Conservation (phyloP, 2,329 filamentous ascomycete genomes). For the Thelonectria rubi region DNA sequence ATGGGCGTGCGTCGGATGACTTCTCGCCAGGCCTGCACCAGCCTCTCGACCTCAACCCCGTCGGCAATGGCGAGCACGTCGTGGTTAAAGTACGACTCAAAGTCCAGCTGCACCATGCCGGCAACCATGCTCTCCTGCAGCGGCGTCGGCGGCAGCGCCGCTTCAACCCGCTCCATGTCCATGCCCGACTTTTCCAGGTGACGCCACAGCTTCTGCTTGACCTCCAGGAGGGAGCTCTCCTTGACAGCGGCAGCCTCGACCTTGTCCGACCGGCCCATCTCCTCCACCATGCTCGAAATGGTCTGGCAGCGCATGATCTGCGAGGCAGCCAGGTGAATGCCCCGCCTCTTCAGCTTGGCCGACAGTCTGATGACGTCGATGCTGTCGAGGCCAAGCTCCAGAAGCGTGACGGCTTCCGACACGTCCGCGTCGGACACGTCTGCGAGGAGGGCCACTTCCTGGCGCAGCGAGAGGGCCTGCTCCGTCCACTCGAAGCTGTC, state of each 20-base stretch:
- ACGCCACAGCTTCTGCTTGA: conserved; percentile 47
- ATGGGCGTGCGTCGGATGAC: conserved; percentile 73
- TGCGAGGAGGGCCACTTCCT: conserved; percentile 71
- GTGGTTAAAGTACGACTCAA: conserved; percentile 84
- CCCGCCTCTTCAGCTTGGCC: conserved; percentile 70
- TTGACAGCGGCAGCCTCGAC: not conserved
- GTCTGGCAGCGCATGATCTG: conserved; percentile 78
- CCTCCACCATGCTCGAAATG: conserved; percentile 65
- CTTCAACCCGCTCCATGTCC: conserved; percentile 57
- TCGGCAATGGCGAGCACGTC: conserved; percentile 72
- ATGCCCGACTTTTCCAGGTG: conserved; percentile 49
- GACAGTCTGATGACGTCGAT: conserved; percentile 90
- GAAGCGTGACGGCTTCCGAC: conserved; percentile 69
- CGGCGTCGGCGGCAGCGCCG: conserved; percentile 78
- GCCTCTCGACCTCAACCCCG: conserved; percentile 61
- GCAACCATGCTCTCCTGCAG: conserved; percentile 88
- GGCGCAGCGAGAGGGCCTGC: conserved; percentile 61
- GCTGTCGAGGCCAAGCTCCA: conserved; percentile 88
- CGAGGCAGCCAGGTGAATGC: conserved; percentile 73
- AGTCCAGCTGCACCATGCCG: conserved; percentile 80
- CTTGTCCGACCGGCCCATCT: conserved; percentile 8
- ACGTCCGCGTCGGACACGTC: conserved; percentile 62
- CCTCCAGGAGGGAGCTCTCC: conserved; percentile 27
- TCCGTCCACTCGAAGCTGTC: conserved; percentile 66
- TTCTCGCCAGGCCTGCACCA: conserved; percentile 69